Evolutionary conservation across 208 protist genomes (phyloP).

Genomic region (Leishmania braziliensis): DNA sequence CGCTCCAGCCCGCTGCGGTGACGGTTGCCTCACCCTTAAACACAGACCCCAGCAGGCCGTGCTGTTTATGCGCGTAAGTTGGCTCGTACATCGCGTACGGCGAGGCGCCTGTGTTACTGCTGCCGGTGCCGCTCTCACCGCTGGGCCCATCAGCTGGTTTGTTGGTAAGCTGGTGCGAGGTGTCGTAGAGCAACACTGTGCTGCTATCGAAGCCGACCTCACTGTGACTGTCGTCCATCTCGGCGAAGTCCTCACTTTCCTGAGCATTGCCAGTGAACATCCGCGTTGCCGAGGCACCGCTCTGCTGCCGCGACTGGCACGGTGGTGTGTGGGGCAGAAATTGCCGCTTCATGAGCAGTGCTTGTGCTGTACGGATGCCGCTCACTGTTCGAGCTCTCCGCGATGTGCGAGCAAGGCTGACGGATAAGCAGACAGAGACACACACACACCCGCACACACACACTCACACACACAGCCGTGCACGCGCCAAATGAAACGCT

Average conservation of each 20-base stretch:
- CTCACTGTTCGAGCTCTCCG: background rate
- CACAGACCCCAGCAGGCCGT: conserved; percentile 7
- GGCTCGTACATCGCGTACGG: conserved; percentile 21
- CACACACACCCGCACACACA: no score
- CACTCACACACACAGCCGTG: no score
- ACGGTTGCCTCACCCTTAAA: background rate
- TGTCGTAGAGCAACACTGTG: conserved; percentile 17
- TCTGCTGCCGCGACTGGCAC: background rate
- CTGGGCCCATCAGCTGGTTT: background rate
- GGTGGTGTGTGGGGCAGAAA: background rate
- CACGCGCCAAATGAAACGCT: no score
- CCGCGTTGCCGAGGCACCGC: background rate
- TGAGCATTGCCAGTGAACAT: background rate
- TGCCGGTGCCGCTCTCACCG: background rate
- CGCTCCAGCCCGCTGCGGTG: conserved; percentile 3
- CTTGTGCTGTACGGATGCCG: background rate
- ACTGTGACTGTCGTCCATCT: background rate
- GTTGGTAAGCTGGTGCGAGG: background rate
- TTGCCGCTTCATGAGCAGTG: background rate
- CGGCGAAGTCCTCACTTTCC: background rate
- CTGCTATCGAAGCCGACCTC: conserved; percentile 29
- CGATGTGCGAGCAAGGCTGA: background rate
- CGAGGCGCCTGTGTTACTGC: background rate
- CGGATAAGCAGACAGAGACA: no score
- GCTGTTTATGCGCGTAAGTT: conserved; percentile 7